Base-by-base conservation (phyloP, 139 green algal species). In the Spirogloea muscicola region DNA sequence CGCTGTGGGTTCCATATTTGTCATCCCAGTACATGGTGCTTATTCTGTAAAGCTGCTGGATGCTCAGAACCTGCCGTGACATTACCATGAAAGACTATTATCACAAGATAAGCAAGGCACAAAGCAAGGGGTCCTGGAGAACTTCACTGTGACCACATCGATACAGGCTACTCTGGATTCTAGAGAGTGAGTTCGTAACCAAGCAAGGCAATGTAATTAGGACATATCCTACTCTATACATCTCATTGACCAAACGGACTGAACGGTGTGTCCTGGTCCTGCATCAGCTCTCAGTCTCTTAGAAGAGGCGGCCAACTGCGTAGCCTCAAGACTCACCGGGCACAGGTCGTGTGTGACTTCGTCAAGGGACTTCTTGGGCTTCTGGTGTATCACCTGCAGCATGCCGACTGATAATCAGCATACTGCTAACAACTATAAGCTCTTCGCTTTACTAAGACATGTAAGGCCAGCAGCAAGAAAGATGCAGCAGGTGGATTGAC, bases 11-110 rank as follows among this genome's bases (percentile, higher is more conserved):
- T 77, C 90, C 90, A 85, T 96, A 98, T 72, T 89, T 90, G 80
- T 83, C 77, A 58, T 86, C 73, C 68, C 80, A 84, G 90, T 98
- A 98, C 94, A 98, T 98, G 61, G 92, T 98, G 77, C 71, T 89
- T 79, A 98, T 97, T 76, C 94, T 90, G 89, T 98, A 98, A 57
- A 98, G 87, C 89, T 98, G 93, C 84, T 98, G 93, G 52, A 98
- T 76, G 68, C 33, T 77, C 39, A 85, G 67, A 38, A 67, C 43
- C 57, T 65, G 21, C 21, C 21, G 46, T 31, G 21, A 55, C 21
- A 55, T 31, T 21, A 55, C 21, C 21, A 55, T 55, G 21, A 55
- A 55, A 55, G 21, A 55, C n/a, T n/a, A n/a, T n/a, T n/a, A 55
- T 31, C 46, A 55, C 21, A 55, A 55, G 21, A 55, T 21, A 55